Percentiles rank a stretch among this genome's conserved stretches.
These are phyloP conservation scores for Saccharomycopsis amapae DNA, from an alignment of 805 yeast species.

Conservation along the genomic window DNA sequence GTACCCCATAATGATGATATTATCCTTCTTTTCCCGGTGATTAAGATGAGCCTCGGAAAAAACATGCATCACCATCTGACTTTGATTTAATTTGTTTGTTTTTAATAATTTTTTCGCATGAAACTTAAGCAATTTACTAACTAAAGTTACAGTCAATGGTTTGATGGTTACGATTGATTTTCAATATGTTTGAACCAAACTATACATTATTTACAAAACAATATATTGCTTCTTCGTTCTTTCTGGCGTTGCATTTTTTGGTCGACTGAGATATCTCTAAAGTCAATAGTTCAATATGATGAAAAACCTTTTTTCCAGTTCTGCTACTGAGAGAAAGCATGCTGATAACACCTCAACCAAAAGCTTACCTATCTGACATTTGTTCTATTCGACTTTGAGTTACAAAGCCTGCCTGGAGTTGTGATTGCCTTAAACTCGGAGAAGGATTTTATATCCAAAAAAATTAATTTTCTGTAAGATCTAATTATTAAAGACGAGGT, in stretches of 20 bases:
- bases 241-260: no score
- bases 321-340: constrained; percentile 21
- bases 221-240: no score
- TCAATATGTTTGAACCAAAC: not conserved
- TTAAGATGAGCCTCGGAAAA: constrained; percentile 19
- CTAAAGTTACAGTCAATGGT: constrained; percentile 3
- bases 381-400: no score
- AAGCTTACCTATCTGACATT: not conserved
- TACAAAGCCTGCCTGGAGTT: no score
- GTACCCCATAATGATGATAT: constrained; percentile 15
- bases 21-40: constrained; percentile 21
- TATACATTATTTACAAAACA: no score
- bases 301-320: constrained; percentile 22
- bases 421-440: no score
- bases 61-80: constrained; percentile 22
- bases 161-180: not conserved
- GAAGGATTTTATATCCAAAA: no score
- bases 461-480: no score
- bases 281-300: constrained; percentile 8
- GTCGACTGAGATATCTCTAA: no score
- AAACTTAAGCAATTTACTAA: not conserved
- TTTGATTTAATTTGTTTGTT: not conserved
- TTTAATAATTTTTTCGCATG: no score
- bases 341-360: constrained; percentile 12
- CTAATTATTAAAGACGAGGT: no score